phyloP scores from a whole-genome alignment of 768 basidiomycete species.

The Dioszegia crocea region DNA sequence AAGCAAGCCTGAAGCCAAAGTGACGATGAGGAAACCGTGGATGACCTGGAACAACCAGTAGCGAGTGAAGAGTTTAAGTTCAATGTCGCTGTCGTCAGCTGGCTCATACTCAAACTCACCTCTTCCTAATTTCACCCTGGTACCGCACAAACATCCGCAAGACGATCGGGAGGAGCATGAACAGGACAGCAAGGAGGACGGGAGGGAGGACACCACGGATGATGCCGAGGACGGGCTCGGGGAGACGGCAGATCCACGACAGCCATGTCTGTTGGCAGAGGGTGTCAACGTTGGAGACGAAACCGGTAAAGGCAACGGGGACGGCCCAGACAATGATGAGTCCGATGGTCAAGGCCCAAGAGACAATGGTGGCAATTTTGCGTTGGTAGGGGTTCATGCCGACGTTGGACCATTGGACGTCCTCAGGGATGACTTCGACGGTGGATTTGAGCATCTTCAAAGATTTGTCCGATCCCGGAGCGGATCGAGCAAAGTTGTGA shows the following conservation, averaged over 20 bases:
- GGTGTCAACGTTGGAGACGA: conserved; percentile 46
- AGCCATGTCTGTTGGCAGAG: conserved; percentile 45
- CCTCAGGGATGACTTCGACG: conserved; percentile 50
- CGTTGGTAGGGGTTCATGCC: conserved; percentile 46
- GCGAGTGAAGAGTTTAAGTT: conserved; percentile 47
- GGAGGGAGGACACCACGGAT: conserved; percentile 50
- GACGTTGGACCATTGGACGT: conserved; percentile 48
- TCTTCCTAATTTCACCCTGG: conserved; percentile 44
- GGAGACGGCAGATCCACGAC: conserved; percentile 46
- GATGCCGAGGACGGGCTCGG: conserved; percentile 35
- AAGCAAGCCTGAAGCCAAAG: conserved; percentile 47
- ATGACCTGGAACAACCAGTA: conserved; percentile 51
- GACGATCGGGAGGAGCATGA: conserved; percentile 49
- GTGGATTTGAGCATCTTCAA: conserved; percentile 22
- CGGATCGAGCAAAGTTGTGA: conserved; percentile 44
- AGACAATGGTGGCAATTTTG: conserved; percentile 37
- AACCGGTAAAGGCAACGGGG: conserved; percentile 49
- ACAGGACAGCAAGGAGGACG: conserved; percentile 47
- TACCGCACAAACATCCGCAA: conserved; percentile 42
- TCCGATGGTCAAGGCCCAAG: conserved; percentile 47
- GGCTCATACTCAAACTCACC: conserved; percentile 18
- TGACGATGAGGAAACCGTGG: conserved; percentile 51
- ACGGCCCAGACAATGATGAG: conserved; percentile 50
- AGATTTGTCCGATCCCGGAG: conserved; percentile 39
- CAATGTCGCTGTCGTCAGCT: conserved; percentile 35